Conservation (phyloP, 129 eudicot genomes). For the Scalesia atractyloides region DNA sequence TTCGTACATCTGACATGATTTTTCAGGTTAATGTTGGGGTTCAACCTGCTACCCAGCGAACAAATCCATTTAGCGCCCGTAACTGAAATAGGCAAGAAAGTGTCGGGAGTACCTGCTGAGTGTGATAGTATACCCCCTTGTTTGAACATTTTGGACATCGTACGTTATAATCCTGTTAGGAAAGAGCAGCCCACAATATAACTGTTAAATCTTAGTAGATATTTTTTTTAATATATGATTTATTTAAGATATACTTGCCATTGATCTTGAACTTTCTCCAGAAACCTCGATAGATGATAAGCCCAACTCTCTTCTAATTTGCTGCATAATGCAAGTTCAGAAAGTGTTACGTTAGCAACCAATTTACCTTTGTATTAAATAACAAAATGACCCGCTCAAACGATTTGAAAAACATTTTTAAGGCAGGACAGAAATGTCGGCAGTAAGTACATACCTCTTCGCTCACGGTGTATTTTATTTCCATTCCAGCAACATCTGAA, state of each 20-base stretch:
- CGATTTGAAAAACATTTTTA: background rate
- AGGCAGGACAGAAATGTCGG: background rate
- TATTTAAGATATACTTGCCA: conserved; percentile 29
- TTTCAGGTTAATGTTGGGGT: background rate
- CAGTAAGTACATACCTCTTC: conserved; percentile 50
- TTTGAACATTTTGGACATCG: conserved; percentile 48
- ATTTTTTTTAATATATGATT: background rate
- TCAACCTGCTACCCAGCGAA: background rate
- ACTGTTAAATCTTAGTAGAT: background rate
- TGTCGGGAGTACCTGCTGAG: conserved; percentile 39
- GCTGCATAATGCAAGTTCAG: conserved; percentile 29
- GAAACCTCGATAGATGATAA: conserved; percentile 44
- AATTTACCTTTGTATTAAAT: conserved; percentile 3
- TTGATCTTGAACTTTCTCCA: conserved; percentile 48
- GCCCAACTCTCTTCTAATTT: conserved; percentile 53
- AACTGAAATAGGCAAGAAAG: background rate
- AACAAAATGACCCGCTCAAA: conserved; percentile 2
- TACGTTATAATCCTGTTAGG: conserved; percentile 51
- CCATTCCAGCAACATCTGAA: conserved; percentile 45
- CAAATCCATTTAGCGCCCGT: background rate
- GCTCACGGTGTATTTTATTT: conserved; percentile 43
- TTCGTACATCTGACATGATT: background rate
- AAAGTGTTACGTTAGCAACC: background rate
- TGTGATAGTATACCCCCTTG: conserved; percentile 50
- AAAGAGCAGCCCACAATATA: conserved; percentile 6